Conservation (phyloP, 83 land plant genomes). For the Picea abies region DNA sequence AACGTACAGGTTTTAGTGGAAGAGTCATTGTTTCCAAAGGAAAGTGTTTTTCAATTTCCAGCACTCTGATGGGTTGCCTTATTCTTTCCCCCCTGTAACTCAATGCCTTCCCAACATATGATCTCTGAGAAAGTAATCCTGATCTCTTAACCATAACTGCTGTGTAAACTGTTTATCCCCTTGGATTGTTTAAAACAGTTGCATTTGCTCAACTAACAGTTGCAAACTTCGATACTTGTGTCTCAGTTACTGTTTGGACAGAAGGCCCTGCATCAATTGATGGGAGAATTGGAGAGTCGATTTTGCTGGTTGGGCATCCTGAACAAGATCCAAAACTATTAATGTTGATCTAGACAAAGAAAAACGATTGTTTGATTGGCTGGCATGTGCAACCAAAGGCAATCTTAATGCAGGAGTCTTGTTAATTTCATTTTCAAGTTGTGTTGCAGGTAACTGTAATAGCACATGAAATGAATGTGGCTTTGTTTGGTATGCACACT, state of each 20-base stretch:
- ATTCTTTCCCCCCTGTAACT: too few species aligned
- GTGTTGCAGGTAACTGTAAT: conserved; percentile 95
- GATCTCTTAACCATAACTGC: too few species aligned
- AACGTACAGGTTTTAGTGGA: too few species aligned
- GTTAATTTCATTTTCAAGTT: conserved; percentile 89
- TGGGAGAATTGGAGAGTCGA: not conserved
- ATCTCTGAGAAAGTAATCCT: too few species aligned
- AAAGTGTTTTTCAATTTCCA: too few species aligned
- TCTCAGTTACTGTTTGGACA: not conserved
- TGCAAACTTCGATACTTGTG: conserved; percentile 11
- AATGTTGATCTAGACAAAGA: conserved; percentile 89
- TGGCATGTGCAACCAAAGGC: conserved; percentile 81
- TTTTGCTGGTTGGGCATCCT: conserved; percentile 44
- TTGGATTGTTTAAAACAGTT: too few species aligned
- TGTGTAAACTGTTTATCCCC: too few species aligned
- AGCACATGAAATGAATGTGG: conserved; percentile 94
- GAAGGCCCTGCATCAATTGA: not conserved
- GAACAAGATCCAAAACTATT: conserved; percentile 67
- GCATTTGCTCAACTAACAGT: not conserved
- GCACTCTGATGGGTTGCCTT: too few species aligned
- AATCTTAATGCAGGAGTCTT: conserved; percentile 65
- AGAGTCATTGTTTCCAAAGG: too few species aligned
- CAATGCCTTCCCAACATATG: too few species aligned
- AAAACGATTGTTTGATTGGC: conserved; percentile 68
- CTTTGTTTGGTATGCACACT: conserved; percentile 82